phyloP scores from a whole-genome alignment of 2,329 filamentous ascomycete genomes.

The Coniochaeta pulveracea region DNA sequence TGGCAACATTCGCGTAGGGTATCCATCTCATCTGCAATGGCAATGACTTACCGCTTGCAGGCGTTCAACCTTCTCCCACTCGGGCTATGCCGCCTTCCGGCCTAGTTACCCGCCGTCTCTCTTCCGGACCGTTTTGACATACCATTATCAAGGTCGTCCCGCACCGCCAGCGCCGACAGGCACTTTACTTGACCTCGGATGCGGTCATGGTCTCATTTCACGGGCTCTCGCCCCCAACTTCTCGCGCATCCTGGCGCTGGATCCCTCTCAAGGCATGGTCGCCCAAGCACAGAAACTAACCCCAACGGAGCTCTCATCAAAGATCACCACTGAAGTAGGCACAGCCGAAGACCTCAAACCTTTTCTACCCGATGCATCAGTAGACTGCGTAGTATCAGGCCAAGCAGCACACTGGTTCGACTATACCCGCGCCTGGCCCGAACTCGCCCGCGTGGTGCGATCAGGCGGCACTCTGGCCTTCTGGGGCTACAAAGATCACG shows the following conservation, averaged over 20 bases:
- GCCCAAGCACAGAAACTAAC: conserved; percentile 33
- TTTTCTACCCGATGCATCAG: conserved; percentile 26
- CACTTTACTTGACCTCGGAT: conserved; percentile 46
- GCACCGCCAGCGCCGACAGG: conserved; percentile 16
- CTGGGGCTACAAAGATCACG: conserved; percentile 56
- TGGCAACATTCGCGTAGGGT: conserved; percentile 3
- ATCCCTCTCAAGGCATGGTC: conserved; percentile 48
- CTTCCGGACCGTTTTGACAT: conserved; percentile 40
- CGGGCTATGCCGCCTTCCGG: conserved; percentile 47
- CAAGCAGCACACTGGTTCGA: conserved; percentile 61
- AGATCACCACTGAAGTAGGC: conserved; percentile 36
- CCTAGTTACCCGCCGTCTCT: conserved; percentile 45
- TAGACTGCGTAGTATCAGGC: conserved; percentile 39
- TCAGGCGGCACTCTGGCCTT: conserved; percentile 48
- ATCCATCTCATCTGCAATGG: conserved; percentile 7
- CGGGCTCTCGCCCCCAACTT: conserved; percentile 43
- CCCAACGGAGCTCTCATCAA: conserved; percentile 17
- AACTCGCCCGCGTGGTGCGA: conserved; percentile 40
- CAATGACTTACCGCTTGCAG: no score
- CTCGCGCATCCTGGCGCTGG: conserved; percentile 35
- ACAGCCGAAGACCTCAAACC: conserved; percentile 43
- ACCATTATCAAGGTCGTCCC: conserved; percentile 27
- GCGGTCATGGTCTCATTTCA: conserved; percentile 48
- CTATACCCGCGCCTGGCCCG: conserved; percentile 40
- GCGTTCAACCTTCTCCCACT: conserved; percentile 42